Evolutionary conservation across 257 asterid genomes (phyloP).

Genomic region (Mentha longifolia): DNA sequence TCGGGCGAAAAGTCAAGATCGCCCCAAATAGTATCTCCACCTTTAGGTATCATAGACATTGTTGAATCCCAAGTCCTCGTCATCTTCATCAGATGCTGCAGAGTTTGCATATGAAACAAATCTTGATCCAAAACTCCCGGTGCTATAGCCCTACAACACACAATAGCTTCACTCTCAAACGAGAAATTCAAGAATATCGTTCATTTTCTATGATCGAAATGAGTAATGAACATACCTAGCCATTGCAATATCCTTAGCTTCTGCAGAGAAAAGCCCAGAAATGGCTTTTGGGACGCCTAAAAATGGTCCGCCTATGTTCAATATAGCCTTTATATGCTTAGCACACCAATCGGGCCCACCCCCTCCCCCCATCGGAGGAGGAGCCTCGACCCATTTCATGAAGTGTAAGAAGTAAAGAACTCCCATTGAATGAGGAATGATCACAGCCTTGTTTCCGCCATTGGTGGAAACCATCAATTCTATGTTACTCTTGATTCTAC

Average conservation of each 20-base stretch:
- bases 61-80: conserved; percentile 95
- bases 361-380: conserved; percentile 95
- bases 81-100: conserved; percentile 90
- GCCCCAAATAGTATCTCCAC: conserved; percentile 93
- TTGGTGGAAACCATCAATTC: conserved; percentile 79
- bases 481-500: conserved; percentile 76
- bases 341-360: conserved; percentile 92
- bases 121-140: conserved; percentile 75
- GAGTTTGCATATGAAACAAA: conserved; percentile 68
- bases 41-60: conserved; percentile 93
- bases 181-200: not conserved
- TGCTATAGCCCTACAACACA: conserved; percentile 60
- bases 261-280: conserved; percentile 69
- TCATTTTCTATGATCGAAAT: not conserved
- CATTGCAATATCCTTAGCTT: conserved; percentile 68
- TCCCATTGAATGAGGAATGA: conserved; percentile 93
- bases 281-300: conserved; percentile 77
- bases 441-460: conserved; percentile 78
- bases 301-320: conserved; percentile 87
- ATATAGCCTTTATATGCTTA: conserved; percentile 73
- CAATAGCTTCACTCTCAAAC: not conserved
- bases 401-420: conserved; percentile 81
- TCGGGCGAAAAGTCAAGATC: conserved; percentile 86
- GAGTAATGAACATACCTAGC: conserved; percentile 43
- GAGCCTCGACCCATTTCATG: conserved; percentile 95